Base-by-base conservation (phyloP, 208 protist species). In the Tritrichomonas foetus region DNA sequence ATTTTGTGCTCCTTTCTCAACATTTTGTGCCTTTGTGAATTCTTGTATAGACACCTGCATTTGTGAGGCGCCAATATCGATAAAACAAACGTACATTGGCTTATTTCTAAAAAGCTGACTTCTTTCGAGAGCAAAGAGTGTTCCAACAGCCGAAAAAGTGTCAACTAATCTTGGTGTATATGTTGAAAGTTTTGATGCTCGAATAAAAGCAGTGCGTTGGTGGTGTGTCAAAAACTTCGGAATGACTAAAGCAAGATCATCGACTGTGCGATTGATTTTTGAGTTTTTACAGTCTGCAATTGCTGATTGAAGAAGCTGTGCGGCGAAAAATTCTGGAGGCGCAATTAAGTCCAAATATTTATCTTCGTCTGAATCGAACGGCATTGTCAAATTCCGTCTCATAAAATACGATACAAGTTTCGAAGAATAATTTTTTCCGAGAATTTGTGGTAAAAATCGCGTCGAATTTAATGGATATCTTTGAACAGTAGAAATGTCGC, bases 351-450 rank as follows among this genome's bases (percentile, higher is more conserved):
- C 78, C 14, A 89, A 47, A 89, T 89, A 89, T 14, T 89, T 89
- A 57, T 89, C 78, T n/a, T 89, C 78, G 57, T 89, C 78, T 61
- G 20, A 1, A 89, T 89, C 78, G n/a, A 89, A 49, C 33, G 78
- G 78, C 22, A 89, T 44, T 50, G 47, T 57, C 3, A 89, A 33
- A 57, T 57, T 89, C 33, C 78, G 13, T 27, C 33, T 47, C 39
- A 33, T 57, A n/a, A 89, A 89, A 50, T 57, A 89, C 0, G 41
- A 44, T 33, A 49, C 57, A 49, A 89, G 44, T 8, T 53, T 57
- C 27, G 44, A 53, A 39, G 47, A 44, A 36, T 53, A 89, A 57
- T 89, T 89, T 36, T 89, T 89, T 8, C 78, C 78, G 11, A 89
- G 27, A 53, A 89, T 41, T 50, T 89, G 78, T 89, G 78, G 78